Evolutionary conservation across 2,329 filamentous ascomycete genomes (phyloP).

Genomic region (Colletotrichum sp.): DNA sequence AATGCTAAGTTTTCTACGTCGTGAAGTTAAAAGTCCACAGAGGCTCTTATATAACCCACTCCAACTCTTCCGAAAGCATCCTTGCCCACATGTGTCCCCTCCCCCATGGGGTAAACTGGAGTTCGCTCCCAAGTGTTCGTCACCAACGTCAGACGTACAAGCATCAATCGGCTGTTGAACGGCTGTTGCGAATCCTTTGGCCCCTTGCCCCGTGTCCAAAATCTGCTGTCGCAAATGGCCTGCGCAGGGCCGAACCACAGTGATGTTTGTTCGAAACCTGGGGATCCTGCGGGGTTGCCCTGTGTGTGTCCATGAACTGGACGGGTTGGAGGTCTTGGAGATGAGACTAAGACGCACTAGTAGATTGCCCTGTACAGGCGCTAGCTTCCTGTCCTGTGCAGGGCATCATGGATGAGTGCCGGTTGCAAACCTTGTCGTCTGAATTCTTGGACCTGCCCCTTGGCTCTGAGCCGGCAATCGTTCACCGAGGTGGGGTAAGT

Average conservation of each 20-base stretch:
- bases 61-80: neutral
- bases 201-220: neutral
- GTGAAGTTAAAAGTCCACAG: neutral
- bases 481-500: neutral
- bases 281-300: neutral
- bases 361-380: neutral
- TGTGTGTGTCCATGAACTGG: conserved; percentile 1
- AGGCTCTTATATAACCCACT: conserved; percentile 9
- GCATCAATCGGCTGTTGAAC: neutral
- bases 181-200: neutral
- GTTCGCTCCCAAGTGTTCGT: neutral
- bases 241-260: neutral
- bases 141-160: neutral
- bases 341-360: neutral
- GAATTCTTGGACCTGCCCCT: neutral
- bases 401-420: neutral
- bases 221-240: neutral
- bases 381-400: neutral
- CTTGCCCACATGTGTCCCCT: neutral
- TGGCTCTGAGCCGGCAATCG: neutral
- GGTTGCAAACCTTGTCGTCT: neutral
- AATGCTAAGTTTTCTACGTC: neutral
- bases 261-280: neutral
- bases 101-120: neutral
- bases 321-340: neutral